These are phyloP conservation scores for Scutellaria baicalensis DNA, from an alignment of 257 asterid species.

Conservation along the genomic window DNA sequence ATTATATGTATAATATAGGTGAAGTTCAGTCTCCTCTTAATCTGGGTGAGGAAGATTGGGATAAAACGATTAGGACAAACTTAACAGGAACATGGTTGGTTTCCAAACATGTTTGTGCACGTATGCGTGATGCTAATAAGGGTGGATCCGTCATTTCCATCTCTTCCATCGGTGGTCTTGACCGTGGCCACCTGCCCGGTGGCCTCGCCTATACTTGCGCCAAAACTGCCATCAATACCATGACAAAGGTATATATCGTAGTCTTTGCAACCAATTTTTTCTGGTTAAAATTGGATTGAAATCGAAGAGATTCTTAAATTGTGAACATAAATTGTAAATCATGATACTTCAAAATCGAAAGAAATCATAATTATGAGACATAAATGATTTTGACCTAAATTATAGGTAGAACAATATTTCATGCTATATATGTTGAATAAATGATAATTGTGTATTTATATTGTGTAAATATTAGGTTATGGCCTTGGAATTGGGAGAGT, in stretches of 20 bases:
- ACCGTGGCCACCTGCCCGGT: slow-evolving; percentile 22
- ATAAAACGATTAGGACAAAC: slow-evolving; percentile 19
- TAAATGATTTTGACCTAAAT: too few species aligned
- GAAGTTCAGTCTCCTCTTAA: slow-evolving; percentile 19
- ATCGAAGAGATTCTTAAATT: too few species aligned
- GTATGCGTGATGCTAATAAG: slow-evolving; percentile 21
- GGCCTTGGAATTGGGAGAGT: slow-evolving; percentile 55
- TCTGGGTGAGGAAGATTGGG: slow-evolving; percentile 30
- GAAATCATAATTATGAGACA: too few species aligned
- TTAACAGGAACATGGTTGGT: slow-evolving; percentile 34
- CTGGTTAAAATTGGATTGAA: too few species aligned
- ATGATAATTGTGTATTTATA: too few species aligned
- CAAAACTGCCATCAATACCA: slow-evolving; percentile 19
- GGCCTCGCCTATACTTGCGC: slow-evolving; percentile 29
- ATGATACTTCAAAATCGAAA: too few species aligned
- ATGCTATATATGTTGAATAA: too few species aligned
- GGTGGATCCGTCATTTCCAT: slow-evolving; percentile 33
- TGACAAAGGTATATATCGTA: too few species aligned
- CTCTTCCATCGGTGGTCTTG: slow-evolving; percentile 32
- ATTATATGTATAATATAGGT: slow-evolving; percentile 18
- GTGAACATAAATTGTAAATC: too few species aligned
- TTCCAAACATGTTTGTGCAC: slow-evolving; percentile 23
- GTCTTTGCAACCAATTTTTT: too few species aligned
- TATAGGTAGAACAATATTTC: too few species aligned
- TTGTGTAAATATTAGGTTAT: slow-evolving; percentile 32